Base-by-base conservation (phyloP, 257 asterid genomes). In the Lavandula angustifolia region DNA sequence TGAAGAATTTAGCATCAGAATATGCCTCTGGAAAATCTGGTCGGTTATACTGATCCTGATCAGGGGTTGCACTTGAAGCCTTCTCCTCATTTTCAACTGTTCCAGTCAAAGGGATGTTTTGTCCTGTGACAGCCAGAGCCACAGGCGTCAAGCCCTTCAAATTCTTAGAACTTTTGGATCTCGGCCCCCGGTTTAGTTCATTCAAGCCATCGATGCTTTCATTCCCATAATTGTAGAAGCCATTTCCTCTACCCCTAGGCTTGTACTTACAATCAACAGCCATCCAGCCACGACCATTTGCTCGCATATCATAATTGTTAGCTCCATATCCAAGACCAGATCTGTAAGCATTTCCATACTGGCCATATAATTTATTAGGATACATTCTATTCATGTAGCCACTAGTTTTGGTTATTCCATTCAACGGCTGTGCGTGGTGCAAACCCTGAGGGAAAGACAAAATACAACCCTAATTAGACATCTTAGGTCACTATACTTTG, bases 141-240 rank as follows among this genome's bases (percentile, higher is more conserved):
- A 74, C 76, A 38, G 87, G 87, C 0, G 72, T 49, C 62, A 74
- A 78, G 17, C 75, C 81, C 84, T 76, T 84, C 29, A 71, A 70
- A 48, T 50, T 77, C 81, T 73, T 84, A 9, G 82, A 33, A 67
- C 72, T 65, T 68, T 84, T 84, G 41, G 85, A 76, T 72, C 95
- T 72, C 2, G 95, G 92, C 13, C 95, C 92, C 71, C 91, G 62
- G 81, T 87, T 87, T 76, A 87, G 72, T 68, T 87, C 92, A 60
- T 84, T 84, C 65, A 87, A 74, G 33, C 89, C 84, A 73, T 84
- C 89, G 55, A 82, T 49, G 64, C 64, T 79, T 53, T 78, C 95
- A 6, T 67, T 74, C 17, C 81, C 77, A 31, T 77, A 84, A 51
- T 75, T 48, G 46, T 74, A 83, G 60, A 69, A 51, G 13, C 74